Base-by-base conservation (phyloP, 441 rosid genomes). In the Adansonia grandidieri region DNA sequence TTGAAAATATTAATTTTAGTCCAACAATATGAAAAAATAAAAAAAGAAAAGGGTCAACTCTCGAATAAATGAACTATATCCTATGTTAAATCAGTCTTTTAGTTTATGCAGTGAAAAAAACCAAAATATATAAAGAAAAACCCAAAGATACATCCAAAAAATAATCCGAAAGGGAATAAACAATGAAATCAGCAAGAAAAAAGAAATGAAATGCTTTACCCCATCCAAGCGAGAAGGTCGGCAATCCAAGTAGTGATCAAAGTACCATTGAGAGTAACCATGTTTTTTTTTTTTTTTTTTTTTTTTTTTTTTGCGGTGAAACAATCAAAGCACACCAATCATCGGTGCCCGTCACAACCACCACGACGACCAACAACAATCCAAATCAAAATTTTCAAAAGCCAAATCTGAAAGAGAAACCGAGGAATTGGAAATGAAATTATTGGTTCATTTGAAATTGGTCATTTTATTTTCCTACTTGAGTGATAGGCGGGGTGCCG, bases 211-310 rank as follows among this genome's bases (percentile, higher is more conserved):
- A n/a, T 2, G 45, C 80, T 75, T 79, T 78, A 89, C 87, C 89
- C 83, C 82, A 85, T 80, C 62, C 86, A 86, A 57, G 83, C 76
- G 32, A 86, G 82, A 28, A 84, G 64, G 69, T 79, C 81, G 63
- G 78, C 63, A 81, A 86, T 78, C 86, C 87, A 84, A 77, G 78
- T 78, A 37, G 79, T 50, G 32, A 82, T 17, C 44, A 82, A 73
- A 63, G 68, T 71, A 65, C 66, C 79, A 65, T 68, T 69, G 20
- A 84, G 22, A 42, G 77, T 83, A 80, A 89, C 88, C 90, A 89
- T 89, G 22, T 2, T 53, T 71, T 14, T 71, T n/a, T n/a, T n/a
- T n/a, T n/a, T n/a, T n/a, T n/a, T n/a, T n/a, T n/a, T 40, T 42
- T 42, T 63, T 63, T 4, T 44, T 20, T 44, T 67, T 10, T 44